Conservation (phyloP, 352 stramenopile species). For the Pythium plurisporium region DNA sequence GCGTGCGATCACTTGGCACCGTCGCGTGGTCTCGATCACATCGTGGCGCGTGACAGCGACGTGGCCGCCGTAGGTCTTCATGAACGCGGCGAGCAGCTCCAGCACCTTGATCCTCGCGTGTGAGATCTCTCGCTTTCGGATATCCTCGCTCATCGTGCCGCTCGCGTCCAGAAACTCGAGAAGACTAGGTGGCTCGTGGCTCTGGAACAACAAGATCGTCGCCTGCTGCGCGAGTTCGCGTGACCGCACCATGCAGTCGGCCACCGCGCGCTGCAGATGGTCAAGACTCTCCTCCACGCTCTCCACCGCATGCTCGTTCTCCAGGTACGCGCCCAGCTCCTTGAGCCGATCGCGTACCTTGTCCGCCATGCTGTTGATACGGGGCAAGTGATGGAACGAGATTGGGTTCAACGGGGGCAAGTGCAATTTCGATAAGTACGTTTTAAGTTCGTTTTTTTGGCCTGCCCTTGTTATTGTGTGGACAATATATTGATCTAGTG, state of each 20-base stretch:
- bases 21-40: conserved; percentile 33
- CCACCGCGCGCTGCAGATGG: conserved; percentile 43
- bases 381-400: not conserved
- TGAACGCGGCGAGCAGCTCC: conserved; percentile 41
- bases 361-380: conserved; percentile 22
- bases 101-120: conserved; percentile 45
- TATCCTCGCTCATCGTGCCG: conserved; percentile 37
- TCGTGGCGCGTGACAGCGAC: conserved; percentile 45
- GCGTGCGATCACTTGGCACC: conserved; percentile 51
- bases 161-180: conserved; percentile 55
- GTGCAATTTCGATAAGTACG: too few relatives aligned
- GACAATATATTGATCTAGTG: not conserved
- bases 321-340: conserved; percentile 58
- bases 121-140: conserved; percentile 55
- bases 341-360: conserved; percentile 49
- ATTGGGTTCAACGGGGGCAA: conserved; percentile 28
- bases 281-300: conserved; percentile 58
- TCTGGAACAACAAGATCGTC: conserved; percentile 60
- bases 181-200: conserved; percentile 43
- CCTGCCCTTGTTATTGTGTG: conserved; percentile 5
- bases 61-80: conserved; percentile 47
- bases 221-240: conserved; percentile 57
- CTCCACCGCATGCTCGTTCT: conserved; percentile 52
- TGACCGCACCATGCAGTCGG: conserved; percentile 50
- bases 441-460: too few relatives aligned